Conservation (phyloP, 768 basidiomycete species). For the Cantharellus anzutake region DNA sequence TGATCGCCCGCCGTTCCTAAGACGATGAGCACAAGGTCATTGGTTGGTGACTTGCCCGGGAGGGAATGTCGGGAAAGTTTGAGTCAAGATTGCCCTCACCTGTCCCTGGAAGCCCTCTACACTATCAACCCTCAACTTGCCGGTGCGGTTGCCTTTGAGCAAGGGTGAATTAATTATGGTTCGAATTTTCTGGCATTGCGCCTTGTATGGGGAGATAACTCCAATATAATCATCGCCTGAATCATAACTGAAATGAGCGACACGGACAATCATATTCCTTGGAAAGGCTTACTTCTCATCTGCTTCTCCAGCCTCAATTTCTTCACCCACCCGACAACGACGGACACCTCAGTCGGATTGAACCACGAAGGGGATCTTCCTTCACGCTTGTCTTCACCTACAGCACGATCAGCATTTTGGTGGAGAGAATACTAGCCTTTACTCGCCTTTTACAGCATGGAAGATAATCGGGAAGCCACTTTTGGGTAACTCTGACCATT, state of each 20-base stretch:
- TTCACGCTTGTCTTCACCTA: conserved; percentile 38
- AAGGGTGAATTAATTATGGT: conserved; percentile 14
- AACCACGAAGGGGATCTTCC: conserved; percentile 52
- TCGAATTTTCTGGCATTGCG: conserved; percentile 34
- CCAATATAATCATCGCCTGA: conserved; percentile 36
- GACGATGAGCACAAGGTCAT: background rate
- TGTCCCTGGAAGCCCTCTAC: conserved; percentile 50
- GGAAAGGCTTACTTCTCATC: conserved; percentile 5
- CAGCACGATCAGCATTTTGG: background rate
- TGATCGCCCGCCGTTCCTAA: conserved; percentile 9
- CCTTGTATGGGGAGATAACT: conserved; percentile 42
- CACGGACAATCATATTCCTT: no score
- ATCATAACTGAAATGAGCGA: no score
- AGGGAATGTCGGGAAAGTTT: background rate
- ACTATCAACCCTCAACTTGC: conserved; percentile 37
- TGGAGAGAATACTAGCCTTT: background rate
- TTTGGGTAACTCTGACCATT: conserved; percentile 23
- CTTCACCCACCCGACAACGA: conserved; percentile 31
- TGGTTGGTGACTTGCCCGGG: no score
- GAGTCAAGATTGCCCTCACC: background rate
- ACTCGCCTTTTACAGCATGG: conserved; percentile 33
- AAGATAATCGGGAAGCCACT: conserved; percentile 42
- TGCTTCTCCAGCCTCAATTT: conserved; percentile 18
- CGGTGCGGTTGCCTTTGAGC: background rate
- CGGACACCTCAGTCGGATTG: conserved; percentile 38